These are phyloP conservation scores for Magnaporthiopsis rhizophila DNA, from an alignment of 2,329 filamentous ascomycete genomes.

Conservation along the genomic window DNA sequence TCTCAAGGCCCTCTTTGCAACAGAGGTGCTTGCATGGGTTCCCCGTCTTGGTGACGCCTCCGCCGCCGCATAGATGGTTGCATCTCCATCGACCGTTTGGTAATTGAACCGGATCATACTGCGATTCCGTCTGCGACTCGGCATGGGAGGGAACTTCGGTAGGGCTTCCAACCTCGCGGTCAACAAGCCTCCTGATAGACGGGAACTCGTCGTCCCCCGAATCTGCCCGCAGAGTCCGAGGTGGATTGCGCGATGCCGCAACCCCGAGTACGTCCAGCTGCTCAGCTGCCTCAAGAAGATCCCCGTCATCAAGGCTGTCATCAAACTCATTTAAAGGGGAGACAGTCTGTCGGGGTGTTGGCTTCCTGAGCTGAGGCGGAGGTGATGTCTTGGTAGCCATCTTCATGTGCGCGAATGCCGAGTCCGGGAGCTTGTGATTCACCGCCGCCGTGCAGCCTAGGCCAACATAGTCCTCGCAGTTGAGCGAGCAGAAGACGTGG, in stretches of 20 bases:
- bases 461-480: slow-evolving; percentile 78
- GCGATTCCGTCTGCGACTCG: not conserved
- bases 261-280: not conserved
- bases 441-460: slow-evolving; percentile 32
- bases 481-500: slow-evolving; percentile 62
- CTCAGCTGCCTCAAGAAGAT: not conserved
- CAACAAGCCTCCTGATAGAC: not conserved
- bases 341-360: too few species aligned
- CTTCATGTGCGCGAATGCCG: not conserved
- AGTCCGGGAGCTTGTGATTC: slow-evolving; percentile 9
- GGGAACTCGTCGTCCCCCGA: slow-evolving; percentile 6
- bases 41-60: slow-evolving; percentile 26
- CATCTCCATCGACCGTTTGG: slow-evolving; percentile 67
- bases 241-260: not conserved
- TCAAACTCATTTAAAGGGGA: not conserved
- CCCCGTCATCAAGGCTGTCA: slow-evolving; percentile 4
- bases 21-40: slow-evolving; percentile 61
- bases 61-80: slow-evolving; percentile 55
- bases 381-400: not conserved
- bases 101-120: slow-evolving; percentile 40
- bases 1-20: slow-evolving; percentile 63
- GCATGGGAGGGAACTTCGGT: not conserved
- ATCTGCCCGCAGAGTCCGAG: not conserved
- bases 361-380: slow-evolving; percentile 12
- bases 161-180: not conserved